Evolutionary conservation across 257 asterid species (phyloP), one percentile per base, ranked within the genome.

Genomic region (Scutellaria minor): DNA sequence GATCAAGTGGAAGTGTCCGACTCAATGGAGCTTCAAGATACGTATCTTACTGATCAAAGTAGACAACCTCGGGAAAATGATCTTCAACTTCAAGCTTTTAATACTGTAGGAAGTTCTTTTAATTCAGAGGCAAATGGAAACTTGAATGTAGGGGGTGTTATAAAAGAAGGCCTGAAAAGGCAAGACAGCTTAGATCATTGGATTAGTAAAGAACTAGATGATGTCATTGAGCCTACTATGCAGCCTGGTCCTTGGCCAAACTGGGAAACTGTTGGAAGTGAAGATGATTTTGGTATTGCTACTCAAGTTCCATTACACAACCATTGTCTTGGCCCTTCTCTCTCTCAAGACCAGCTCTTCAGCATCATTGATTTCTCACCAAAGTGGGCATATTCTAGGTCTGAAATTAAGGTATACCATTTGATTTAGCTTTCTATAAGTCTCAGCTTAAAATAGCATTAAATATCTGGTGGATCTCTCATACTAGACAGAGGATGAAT

Each of bases 101-200:
- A 70, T 73, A 81, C 82, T 59, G 82, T 53, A 45, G 91, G 81
- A 71, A 69, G 77, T 69, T 73, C 82, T 66, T 59, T 59, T 9
- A 82, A 76, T 75, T 75, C 89, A 58, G 85, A 50, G 58, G 71
- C 80, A 53, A 80, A 79, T 46, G 78, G 82, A 72, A 80, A 73
- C 73, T 83, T 71, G 46, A 74, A 66, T 64, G 61, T 76, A 61
- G 90, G 82, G 44, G 94, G 94, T 18, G 75, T 92, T 69, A 60
- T 75, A 70, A 88, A 80, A 66, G 87, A 80, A 73, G 88, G 93
- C 73, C 82, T 94, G 81, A 84, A 79, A 85, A 93, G 91, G 86
- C 88, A 91, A 7, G 98, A 93, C 79, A 93, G 96, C 86, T 93
- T 93, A 79, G 98, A 91, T 77, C 92, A 96, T 51, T 91, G 97